Evolutionary conservation across 768 basidiomycete species (phyloP).

Genomic region (Macrolepiota dolichaula): DNA sequence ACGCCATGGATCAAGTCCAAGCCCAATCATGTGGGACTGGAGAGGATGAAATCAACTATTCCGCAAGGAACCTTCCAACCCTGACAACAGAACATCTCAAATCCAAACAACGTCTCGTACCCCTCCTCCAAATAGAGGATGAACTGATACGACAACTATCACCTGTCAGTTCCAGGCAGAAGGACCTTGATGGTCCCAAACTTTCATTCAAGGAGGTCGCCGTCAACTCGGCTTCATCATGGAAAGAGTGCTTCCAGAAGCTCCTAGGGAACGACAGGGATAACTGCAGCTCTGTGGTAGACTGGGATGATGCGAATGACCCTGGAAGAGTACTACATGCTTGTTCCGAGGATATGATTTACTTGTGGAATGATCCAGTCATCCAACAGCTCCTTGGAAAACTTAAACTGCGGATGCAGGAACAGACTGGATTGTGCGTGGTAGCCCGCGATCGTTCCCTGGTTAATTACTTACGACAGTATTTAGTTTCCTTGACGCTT

Average conservation of each 20-base stretch:
- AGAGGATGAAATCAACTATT: conserved; percentile 17
- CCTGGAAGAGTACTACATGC: conserved; percentile 55
- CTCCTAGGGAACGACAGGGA: not conserved
- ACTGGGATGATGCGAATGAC: conserved; percentile 50
- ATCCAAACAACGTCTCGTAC: conserved; percentile 56
- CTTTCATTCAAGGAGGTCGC: conserved; percentile 40
- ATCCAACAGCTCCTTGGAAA: conserved; percentile 47
- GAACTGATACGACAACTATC: conserved; percentile 55
- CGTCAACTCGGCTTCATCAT: conserved; percentile 47
- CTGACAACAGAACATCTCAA: conserved; percentile 45
- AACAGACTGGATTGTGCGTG: conserved; percentile 69
- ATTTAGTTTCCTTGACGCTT: conserved; percentile 62
- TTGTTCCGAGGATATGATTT: conserved; percentile 61
- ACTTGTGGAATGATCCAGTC: conserved; percentile 58
- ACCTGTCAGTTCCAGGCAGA: conserved; percentile 39
- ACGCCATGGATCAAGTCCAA: conserved; percentile 41
- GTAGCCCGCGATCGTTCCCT: not conserved
- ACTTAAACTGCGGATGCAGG: conserved; percentile 58
- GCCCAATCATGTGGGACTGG: conserved; percentile 21
- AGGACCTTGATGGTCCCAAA: conserved; percentile 19
- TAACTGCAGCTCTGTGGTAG: conserved; percentile 14
- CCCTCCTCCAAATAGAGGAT: conserved; percentile 61
- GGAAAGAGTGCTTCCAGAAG: conserved; percentile 44
- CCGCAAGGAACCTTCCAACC: conserved; percentile 24
- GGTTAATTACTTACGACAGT: not conserved